These are phyloP conservation scores for Hypomyces perniciosus DNA, from an alignment of 2,329 filamentous ascomycete genomes.

Conservation along the genomic window DNA sequence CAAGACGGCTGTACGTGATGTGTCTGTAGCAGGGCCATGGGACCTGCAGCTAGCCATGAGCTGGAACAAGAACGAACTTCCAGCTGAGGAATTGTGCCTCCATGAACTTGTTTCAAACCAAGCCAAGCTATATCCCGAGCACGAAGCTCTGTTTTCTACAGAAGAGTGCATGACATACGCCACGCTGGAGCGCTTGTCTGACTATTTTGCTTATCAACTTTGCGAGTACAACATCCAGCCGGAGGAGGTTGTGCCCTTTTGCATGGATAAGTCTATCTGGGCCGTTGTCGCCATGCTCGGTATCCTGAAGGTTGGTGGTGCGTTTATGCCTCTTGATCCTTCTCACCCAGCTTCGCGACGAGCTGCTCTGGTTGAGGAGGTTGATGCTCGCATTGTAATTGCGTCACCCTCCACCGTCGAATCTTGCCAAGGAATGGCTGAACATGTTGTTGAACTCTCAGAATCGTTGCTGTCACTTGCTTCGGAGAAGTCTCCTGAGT, in stretches of 20 bases:
- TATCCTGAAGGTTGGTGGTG: constrained; percentile 8
- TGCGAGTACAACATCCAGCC: neutral
- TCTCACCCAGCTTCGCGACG: constrained; percentile 2
- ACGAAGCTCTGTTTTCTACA: constrained; percentile 2
- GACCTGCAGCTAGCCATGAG: constrained; percentile 1
- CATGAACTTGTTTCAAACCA: neutral
- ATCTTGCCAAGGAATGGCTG: neutral
- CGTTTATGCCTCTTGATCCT: constrained; percentile 5
- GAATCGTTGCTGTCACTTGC: neutral
- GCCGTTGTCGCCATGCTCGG: constrained; percentile 1
- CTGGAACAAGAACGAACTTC: neutral
- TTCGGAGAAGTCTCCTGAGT: neutral
- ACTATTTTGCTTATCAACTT: constrained; percentile 2
- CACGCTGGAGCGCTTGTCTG: neutral
- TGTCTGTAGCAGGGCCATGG: constrained; percentile 2
- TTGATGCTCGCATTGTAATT: constrained; percentile 10
- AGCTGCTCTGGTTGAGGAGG: constrained; percentile 9
- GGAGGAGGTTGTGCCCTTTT: constrained; percentile 2
- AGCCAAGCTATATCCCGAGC: neutral
- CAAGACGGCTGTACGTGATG: neutral
- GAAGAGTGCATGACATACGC: constrained; percentile 2
- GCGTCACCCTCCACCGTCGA: neutral
- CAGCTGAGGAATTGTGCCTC: constrained; percentile 1
- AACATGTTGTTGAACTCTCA: neutral
- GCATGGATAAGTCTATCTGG: constrained; percentile 9